Evolutionary conservation across 108 stramenopile genomes (phyloP), one percentile per base, ranked within the genome.

Genomic region (Licmophora abbreviata): DNA sequence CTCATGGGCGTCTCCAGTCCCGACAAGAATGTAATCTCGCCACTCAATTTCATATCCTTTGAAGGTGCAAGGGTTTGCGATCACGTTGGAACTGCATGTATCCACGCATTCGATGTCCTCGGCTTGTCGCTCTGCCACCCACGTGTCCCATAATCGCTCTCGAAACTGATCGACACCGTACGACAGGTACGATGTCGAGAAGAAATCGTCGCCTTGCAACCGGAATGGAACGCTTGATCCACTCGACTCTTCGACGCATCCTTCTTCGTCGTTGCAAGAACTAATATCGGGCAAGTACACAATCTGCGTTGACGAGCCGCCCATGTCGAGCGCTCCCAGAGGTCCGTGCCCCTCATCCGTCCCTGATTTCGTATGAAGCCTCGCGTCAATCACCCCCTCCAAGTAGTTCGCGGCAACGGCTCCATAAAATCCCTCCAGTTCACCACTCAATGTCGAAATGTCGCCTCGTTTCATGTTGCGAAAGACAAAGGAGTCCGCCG

Each of bases 101-200:
- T 67, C 49, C 0, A 35, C 0, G 32, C 28, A 55, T 11, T 44
- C 56, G 1, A 33, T 23, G 2, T 37, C 47, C 44, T 56, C 33
- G 12, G 25, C 12, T 48, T 45, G 24, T 14, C 31, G 27, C 33
- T 87, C 83, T 18, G 66, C 46, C 2, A 87, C 76, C 75, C 85
- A 79, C 6, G 81, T 70, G 47, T 74, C 66, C 81, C 81, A 92
- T 8, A 92, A 47, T 8, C 89, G 72, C 50, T 87, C 78, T 26
- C 89, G 72, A 61, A 92, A 83, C 56, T 87, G 89, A 71, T 92
- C 89, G 18, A 81, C 89, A 15, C 89, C 89, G 54, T 92, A 92
- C 4, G 83, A 76, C 22, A 92, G 54, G 51, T 92, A 92, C 0
- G 83, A 85, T 3, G 81, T 80, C 0, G 83, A 70, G 54, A 87